phyloP scores from a whole-genome alignment of 805 yeast genomes.

The Starmerella bombi region DNA sequence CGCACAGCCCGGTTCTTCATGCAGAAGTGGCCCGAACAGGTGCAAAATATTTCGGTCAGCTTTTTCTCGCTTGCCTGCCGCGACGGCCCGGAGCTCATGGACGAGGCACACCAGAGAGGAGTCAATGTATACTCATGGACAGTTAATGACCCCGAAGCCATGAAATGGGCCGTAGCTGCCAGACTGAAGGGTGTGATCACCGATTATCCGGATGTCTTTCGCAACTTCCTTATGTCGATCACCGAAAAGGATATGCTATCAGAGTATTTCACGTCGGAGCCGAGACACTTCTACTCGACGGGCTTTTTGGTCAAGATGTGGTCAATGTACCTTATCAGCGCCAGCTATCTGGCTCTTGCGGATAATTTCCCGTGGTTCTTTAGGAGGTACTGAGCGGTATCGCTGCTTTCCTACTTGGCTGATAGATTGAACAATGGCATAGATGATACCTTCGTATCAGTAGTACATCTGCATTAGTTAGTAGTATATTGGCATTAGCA shows the following conservation, averaged over 20 bases:
- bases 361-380: slow-evolving; percentile 20
- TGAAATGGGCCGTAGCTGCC: slow-evolving; percentile 29
- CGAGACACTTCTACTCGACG: slow-evolving; percentile 19
- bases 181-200: slow-evolving; percentile 33
- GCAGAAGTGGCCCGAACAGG: slow-evolving; percentile 33
- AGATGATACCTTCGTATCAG: too few species aligned
- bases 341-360: slow-evolving; percentile 17
- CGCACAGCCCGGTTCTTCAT: slow-evolving; percentile 28
- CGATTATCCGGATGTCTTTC: slow-evolving; percentile 29
- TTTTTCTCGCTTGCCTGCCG: slow-evolving; percentile 34
- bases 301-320: slow-evolving; percentile 14
- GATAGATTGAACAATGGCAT: too few species aligned
- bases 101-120: slow-evolving; percentile 25
- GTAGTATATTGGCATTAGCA: too few species aligned
- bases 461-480: too few species aligned
- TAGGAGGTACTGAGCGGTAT: slow-evolving; percentile 8
- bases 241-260: slow-evolving; percentile 21
- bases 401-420: too few species aligned
- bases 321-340: slow-evolving; percentile 18
- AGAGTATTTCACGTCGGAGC: slow-evolving; percentile 22
- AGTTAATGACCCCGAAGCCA: slow-evolving; percentile 31
- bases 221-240: slow-evolving; percentile 16
- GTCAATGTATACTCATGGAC: slow-evolving; percentile 42
- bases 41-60: slow-evolving; percentile 44
- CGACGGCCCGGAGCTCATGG: slow-evolving; percentile 28